These are phyloP conservation scores for Mollisia scopiformis DNA, from an alignment of 2,329 filamentous ascomycete species.

Conservation along the genomic window DNA sequence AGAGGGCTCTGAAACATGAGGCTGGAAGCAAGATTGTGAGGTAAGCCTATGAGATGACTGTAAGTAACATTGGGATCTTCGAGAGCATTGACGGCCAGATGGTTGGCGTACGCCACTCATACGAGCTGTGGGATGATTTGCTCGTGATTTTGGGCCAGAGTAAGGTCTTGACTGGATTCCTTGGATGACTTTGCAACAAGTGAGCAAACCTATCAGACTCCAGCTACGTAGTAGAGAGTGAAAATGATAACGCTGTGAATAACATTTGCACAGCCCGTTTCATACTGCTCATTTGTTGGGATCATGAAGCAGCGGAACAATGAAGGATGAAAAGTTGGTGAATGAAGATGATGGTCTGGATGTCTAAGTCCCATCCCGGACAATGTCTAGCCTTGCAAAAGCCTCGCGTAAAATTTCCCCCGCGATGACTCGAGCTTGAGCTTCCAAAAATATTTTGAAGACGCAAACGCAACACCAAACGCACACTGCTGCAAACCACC, in stretches of 20 bases:
- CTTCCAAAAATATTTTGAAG: slow-evolving; percentile 9
- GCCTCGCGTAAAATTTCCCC: slow-evolving; percentile 8
- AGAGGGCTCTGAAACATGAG: slow-evolving; percentile 22
- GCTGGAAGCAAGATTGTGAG: slow-evolving; percentile 21
- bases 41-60: slow-evolving; percentile 12
- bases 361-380: too few relatives aligned
- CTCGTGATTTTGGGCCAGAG: neutral
- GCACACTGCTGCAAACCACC: neutral
- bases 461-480: neutral
- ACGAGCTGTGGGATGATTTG: slow-evolving; percentile 1
- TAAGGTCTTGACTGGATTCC: slow-evolving; percentile 10
- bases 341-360: neutral
- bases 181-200: neutral
- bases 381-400: slow-evolving; percentile 8
- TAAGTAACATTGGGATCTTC: slow-evolving; percentile 4
- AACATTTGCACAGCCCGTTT: slow-evolving; percentile 5
- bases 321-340: neutral
- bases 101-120: slow-evolving; percentile 4
- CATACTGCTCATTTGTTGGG: neutral
- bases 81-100: slow-evolving; percentile 19
- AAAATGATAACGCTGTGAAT: slow-evolving; percentile 7
- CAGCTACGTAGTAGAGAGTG: neutral
- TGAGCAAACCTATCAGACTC: slow-evolving; percentile 1
- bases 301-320: neutral
- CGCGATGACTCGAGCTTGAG: slow-evolving; percentile 12